phyloP scores from a whole-genome alignment of 2,329 filamentous ascomycete genomes.

The Orbilia brochopaga region DNA sequence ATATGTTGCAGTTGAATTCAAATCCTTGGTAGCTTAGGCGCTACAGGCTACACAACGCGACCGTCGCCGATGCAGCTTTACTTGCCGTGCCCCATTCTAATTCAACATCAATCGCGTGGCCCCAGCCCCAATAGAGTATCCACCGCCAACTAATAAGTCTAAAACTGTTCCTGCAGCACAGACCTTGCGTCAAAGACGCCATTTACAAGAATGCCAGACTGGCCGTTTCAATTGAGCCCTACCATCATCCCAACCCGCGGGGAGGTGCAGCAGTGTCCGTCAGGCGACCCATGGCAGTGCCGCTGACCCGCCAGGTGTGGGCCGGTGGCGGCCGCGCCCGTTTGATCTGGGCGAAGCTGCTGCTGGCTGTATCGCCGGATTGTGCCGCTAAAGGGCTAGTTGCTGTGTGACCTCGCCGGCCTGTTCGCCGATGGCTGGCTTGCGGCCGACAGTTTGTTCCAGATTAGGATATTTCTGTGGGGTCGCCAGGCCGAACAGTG shows the following conservation, averaged over 20 bases:
- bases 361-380: neutral
- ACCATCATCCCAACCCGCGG: neutral
- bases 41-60: neutral
- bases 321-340: conserved; percentile 1
- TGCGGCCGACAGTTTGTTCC: neutral
- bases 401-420: neutral
- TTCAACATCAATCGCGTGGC: neutral
- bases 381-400: neutral
- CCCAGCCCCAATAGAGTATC: neutral
- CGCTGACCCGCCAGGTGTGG: conserved; percentile 1
- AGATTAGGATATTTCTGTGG: neutral
- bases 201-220: neutral
- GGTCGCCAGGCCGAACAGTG: neutral
- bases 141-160: neutral
- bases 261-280: neutral
- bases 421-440: neutral
- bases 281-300: conserved; percentile 2
- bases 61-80: neutral
- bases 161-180: neutral
- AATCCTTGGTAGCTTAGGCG: too few relatives aligned
- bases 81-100: neutral
- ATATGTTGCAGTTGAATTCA: too few relatives aligned
- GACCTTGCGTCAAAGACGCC: neutral
- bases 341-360: neutral
- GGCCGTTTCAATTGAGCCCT: neutral